phyloP scores from a whole-genome alignment of 352 stramenopile species.

The Pythium angustatum region DNA sequence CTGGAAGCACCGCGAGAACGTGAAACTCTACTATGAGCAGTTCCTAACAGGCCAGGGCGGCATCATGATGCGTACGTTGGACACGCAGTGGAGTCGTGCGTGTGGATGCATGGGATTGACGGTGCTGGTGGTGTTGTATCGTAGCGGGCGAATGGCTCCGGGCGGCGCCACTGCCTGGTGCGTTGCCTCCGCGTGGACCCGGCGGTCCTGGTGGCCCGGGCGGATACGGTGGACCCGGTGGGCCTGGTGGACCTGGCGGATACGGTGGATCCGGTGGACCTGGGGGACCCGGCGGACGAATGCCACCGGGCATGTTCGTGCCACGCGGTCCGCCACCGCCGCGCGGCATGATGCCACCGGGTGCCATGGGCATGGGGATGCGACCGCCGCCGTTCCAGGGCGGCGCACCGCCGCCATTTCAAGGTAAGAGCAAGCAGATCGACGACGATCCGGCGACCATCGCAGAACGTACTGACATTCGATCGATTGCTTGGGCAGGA shows the following conservation, averaged over 20 bases:
- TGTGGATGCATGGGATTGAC: neutral
- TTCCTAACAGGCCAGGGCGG: conserved; percentile 74
- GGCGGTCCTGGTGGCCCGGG: conserved; percentile 19
- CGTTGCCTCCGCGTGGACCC: conserved; percentile 46
- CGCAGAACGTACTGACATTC: neutral
- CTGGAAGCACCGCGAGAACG: conserved; percentile 95
- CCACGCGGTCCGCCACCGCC: conserved; percentile 57
- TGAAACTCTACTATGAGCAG: conserved; percentile 94
- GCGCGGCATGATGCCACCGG: conserved; percentile 70
- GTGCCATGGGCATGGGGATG: conserved; percentile 52
- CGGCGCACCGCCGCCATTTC: conserved; percentile 19
- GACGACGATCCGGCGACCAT: no score
- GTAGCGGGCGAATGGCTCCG: conserved; percentile 77
- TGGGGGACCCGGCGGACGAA: no score
- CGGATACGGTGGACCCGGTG: conserved; percentile 21
- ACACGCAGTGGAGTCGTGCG: neutral
- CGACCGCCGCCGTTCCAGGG: conserved; percentile 71
- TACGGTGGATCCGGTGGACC: conserved; percentile 25
- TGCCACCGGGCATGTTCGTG: conserved; percentile 55
- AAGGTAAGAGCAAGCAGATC: no score
- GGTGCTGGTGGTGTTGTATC: neutral
- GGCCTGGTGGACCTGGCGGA: conserved; percentile 26
- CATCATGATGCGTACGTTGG: conserved; percentile 73
- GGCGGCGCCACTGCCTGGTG: conserved; percentile 37
- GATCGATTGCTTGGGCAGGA: conserved; percentile 22